Conservation (phyloP, 78 protist species). For the Dictyostelium brefeldianum region DNA sequence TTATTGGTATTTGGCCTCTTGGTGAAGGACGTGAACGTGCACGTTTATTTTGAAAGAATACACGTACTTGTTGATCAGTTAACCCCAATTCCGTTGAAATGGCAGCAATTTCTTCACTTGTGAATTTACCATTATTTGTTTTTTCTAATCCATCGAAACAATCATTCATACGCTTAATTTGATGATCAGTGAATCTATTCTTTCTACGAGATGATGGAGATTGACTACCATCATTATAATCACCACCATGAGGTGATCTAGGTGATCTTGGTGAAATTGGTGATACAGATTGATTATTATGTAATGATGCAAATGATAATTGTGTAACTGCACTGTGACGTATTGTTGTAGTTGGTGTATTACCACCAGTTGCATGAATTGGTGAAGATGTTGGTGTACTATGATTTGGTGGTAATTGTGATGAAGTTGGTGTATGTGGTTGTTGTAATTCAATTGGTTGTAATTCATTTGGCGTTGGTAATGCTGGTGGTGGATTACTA, state of each 20-base stretch:
- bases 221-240: slow-evolving; percentile 8
- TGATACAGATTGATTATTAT: background rate
- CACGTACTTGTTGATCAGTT: slow-evolving; percentile 25
- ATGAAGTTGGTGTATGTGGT: background rate
- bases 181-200: slow-evolving; percentile 16
- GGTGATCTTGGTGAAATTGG: slow-evolving; percentile 12
- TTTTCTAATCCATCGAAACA: background rate
- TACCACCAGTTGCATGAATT: background rate
- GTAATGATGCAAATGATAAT: background rate
- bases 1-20: background rate
- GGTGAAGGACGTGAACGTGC: slow-evolving; percentile 33
- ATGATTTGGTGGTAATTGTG: too few relatives aligned
- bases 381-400: slow-evolving; percentile 4
- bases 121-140: background rate
- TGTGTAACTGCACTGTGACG: background rate
- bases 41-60: slow-evolving; percentile 37
- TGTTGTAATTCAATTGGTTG: slow-evolving; percentile 1
- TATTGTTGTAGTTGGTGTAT: background rate
- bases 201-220: slow-evolving; percentile 9
- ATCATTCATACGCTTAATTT: slow-evolving; percentile 7
- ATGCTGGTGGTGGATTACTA: slow-evolving; percentile 11
- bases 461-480: background rate
- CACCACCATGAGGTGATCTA: background rate
- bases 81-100: background rate
- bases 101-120: slow-evolving; percentile 1